phyloP scores from a whole-genome alignment of 768 basidiomycete species.

The Leccinum uliginosum region DNA sequence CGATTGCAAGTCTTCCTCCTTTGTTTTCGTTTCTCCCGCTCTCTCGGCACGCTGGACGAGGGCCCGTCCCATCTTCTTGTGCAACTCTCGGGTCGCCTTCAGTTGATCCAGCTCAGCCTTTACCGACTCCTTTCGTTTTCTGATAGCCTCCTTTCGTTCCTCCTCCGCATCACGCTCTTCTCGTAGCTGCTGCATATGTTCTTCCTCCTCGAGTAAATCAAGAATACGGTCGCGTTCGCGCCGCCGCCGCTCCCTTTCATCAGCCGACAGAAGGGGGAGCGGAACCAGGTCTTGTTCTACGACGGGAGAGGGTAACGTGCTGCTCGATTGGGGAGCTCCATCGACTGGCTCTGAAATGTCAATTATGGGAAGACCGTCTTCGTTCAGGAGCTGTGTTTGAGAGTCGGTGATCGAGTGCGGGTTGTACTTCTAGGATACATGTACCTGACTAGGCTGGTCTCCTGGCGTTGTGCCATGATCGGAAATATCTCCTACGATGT shows the following conservation, averaged over 20 bases:
- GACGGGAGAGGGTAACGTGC: constrained; percentile 9
- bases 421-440: constrained; percentile 22
- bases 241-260: constrained; percentile 46
- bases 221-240: constrained; percentile 62
- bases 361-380: constrained; percentile 76
- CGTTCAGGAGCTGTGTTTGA: constrained; percentile 54
- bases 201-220: constrained; percentile 69
- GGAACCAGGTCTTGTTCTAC: constrained; percentile 47
- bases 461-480: constrained; percentile 34
- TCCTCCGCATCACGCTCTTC: constrained; percentile 40
- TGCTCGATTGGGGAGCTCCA: constrained; percentile 18
- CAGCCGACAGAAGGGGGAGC: constrained; percentile 40
- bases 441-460: constrained; percentile 63
- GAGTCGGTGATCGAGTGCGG: constrained; percentile 18
- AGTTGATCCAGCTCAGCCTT: constrained; percentile 37
- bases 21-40: constrained; percentile 29
- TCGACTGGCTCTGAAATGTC: constrained; percentile 64
- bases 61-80: constrained; percentile 76
- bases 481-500: constrained; percentile 46
- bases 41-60: constrained; percentile 44
- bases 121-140: constrained; percentile 47
- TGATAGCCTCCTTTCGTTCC: constrained; percentile 42
- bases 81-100: constrained; percentile 45
- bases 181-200: constrained; percentile 41
- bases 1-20: constrained; percentile 25